Conservation (phyloP, 176 grass and related monocot species). For the Neostapfia colusana region DNA sequence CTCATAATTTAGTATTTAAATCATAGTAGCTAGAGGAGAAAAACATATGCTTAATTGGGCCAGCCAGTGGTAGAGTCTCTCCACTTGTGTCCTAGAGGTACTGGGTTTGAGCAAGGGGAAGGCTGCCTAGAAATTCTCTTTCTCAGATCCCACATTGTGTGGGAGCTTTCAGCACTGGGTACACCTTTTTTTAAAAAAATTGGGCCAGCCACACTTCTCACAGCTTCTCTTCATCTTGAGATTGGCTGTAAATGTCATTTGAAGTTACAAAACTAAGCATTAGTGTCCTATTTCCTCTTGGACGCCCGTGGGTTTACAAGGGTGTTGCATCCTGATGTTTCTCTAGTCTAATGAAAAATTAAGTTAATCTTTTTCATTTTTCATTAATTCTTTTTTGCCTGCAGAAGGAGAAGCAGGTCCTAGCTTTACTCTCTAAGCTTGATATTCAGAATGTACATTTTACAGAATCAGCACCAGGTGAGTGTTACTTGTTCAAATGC, state of each 20-base stretch:
- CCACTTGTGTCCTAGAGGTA: no score
- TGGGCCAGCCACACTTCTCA: background rate
- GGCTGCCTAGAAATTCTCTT: no score
- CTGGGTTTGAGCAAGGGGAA: no score
- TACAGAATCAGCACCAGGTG: constrained; percentile 71
- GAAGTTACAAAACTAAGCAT: background rate
- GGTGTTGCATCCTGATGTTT: background rate
- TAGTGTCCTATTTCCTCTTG: background rate
- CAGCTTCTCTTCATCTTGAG: background rate
- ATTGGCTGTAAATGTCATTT: background rate
- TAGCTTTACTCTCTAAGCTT: constrained; percentile 85
- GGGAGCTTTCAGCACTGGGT: no score
- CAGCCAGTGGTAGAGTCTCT: no score
- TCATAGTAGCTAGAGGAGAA: constrained; percentile 8
- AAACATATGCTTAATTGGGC: background rate
- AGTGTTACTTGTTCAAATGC: background rate
- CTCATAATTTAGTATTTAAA: background rate
- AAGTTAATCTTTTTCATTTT: background rate
- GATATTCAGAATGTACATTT: constrained; percentile 71
- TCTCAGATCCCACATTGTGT: no score
- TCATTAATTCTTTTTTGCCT: background rate
- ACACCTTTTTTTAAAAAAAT: no score
- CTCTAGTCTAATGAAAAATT: background rate
- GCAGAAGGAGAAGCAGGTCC: constrained; percentile 82
- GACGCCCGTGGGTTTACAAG: background rate